These are phyloP conservation scores for Forsythia suspensa DNA, from an alignment of 257 asterid species.

Conservation along the genomic window DNA sequence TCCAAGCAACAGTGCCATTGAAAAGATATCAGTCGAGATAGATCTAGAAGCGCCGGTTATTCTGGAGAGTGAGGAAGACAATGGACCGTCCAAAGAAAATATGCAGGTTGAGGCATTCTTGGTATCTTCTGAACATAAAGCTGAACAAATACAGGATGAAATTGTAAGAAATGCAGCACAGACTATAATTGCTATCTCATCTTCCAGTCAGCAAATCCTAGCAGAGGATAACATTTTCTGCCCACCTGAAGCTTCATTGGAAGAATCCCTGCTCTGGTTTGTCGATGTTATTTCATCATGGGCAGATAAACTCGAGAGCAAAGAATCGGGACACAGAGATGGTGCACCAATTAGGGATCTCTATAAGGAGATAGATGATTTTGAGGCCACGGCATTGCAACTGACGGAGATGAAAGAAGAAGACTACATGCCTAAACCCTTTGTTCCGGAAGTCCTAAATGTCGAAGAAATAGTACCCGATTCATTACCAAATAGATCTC, in stretches of 20 bases:
- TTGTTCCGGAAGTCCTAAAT: constrained; percentile 45
- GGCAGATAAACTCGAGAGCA: constrained; percentile 35
- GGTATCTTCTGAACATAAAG: constrained; percentile 28
- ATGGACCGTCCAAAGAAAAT: constrained; percentile 24
- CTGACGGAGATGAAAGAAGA: constrained; percentile 66
- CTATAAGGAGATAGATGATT: constrained; percentile 65
- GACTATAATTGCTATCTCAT: constrained; percentile 59
- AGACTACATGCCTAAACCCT: constrained; percentile 79
- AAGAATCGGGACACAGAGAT: constrained; percentile 25
- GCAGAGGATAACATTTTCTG: constrained; percentile 20
- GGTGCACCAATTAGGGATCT: constrained; percentile 18
- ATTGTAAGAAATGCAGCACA: constrained; percentile 65
- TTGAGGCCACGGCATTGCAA: constrained; percentile 77
- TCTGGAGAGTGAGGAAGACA: constrained; percentile 49
- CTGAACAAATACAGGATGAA: constrained; percentile 46
- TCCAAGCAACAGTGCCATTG: constrained; percentile 30
- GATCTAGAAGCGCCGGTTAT: constrained; percentile 69
- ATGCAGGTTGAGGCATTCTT: constrained; percentile 22
- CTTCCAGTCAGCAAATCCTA: constrained; percentile 34
- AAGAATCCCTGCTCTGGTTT: constrained; percentile 59
- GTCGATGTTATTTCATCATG: constrained; percentile 46
- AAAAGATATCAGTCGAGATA: constrained; percentile 45
- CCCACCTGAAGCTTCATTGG: constrained; percentile 40
- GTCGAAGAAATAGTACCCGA: constrained; percentile 45
- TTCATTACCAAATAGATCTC: constrained; percentile 36